These are phyloP conservation scores for Aphanocladium album DNA, from an alignment of 2,329 filamentous ascomycete species.

Conservation along the genomic window DNA sequence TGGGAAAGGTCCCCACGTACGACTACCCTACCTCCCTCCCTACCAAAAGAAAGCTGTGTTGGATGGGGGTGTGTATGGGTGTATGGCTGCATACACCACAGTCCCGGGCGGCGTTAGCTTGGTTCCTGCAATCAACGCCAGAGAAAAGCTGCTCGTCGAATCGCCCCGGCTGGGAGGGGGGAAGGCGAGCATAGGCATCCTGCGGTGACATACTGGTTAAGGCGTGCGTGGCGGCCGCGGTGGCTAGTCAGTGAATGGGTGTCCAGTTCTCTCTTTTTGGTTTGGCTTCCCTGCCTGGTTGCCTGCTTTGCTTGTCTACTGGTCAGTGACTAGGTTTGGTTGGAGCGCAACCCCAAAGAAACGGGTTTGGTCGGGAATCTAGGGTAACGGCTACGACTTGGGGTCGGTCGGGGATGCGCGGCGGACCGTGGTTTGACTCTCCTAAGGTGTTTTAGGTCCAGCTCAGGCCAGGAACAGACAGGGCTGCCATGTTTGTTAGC, in stretches of 20 bases:
- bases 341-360: neutral
- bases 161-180: neutral
- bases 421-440: constrained; percentile 3
- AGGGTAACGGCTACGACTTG: constrained; percentile 10
- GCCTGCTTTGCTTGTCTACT: neutral
- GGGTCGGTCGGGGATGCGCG: constrained; percentile 10
- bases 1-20: constrained; percentile 7
- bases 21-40: constrained; percentile 1
- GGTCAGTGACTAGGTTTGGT: neutral
- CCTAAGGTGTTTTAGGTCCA: constrained; percentile 4
- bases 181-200: neutral
- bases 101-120: constrained; percentile 4
- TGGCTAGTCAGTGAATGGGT: neutral
- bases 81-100: constrained; percentile 1
- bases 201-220: neutral
- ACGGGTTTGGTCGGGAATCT: constrained; percentile 10
- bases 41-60: constrained; percentile 7
- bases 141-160: neutral
- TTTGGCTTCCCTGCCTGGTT: neutral
- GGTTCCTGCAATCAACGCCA: constrained; percentile 4
- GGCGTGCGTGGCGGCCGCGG: neutral
- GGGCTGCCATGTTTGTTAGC: constrained; percentile 11
- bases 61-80: constrained; percentile 5
- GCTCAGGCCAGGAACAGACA: constrained; percentile 3
- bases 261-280: neutral